Evolutionary conservation across 2,329 filamentous ascomycete species (phyloP).

Genomic region (Aplosporella prunicola): DNA sequence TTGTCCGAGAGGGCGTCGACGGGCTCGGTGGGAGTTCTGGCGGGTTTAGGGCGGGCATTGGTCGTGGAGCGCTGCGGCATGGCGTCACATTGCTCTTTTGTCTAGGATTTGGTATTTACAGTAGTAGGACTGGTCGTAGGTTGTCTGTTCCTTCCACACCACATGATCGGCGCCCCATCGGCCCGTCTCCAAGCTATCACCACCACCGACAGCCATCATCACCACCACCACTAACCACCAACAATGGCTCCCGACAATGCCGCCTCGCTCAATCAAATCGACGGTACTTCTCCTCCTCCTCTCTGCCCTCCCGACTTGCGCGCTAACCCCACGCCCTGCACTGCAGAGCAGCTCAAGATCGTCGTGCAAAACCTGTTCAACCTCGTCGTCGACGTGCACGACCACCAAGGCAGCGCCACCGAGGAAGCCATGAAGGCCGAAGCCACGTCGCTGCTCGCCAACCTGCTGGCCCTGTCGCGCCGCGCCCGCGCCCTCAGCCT

Average conservation of each 20-base stretch:
- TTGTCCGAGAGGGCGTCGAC: conserved; percentile 49
- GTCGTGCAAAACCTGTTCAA: conserved; percentile 55
- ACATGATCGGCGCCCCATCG: too few relatives aligned
- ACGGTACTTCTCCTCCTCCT: conserved; percentile 15
- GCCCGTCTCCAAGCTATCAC: too few relatives aligned
- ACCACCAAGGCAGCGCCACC: conserved; percentile 49
- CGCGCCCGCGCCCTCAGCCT: conserved; percentile 41
- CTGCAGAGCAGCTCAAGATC: conserved; percentile 45
- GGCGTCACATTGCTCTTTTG: too few relatives aligned
- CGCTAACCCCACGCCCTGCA: conserved; percentile 2
- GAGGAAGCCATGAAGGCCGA: conserved; percentile 49
- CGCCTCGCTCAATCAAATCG: conserved; percentile 15
- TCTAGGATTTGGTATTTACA: too few relatives aligned
- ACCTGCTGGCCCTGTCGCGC: conserved; percentile 44
- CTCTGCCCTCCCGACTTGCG: background rate
- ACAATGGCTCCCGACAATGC: conserved; percentile 8
- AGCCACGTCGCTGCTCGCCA: conserved; percentile 27
- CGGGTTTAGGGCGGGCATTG: conserved; percentile 7
- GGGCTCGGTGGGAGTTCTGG: conserved; percentile 17
- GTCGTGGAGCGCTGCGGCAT: conserved; percentile 8
- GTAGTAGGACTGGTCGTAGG: too few relatives aligned
- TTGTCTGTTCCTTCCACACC: too few relatives aligned
- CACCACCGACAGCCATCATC: too few relatives aligned
- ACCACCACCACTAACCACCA: too few relatives aligned
- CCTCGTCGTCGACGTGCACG: conserved; percentile 48